phyloP scores from a whole-genome alignment of 345 rosid genomes.

The Populus deltoides region DNA sequence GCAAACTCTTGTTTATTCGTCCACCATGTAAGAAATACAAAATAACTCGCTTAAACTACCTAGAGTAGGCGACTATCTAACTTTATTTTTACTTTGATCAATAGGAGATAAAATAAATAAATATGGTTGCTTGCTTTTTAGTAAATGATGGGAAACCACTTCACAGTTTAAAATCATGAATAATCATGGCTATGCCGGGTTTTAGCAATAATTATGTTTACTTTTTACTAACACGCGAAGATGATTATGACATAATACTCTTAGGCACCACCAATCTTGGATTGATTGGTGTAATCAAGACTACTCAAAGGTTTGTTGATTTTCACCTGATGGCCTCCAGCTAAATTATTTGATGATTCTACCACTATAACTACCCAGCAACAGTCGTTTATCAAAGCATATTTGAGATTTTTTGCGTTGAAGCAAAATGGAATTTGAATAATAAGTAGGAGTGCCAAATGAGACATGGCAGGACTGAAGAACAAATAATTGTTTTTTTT shows the following conservation, averaged over 20 bases:
- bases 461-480: not conserved
- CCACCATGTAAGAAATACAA: too few relatives aligned
- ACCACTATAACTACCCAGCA: too few relatives aligned
- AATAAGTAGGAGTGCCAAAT: not conserved
- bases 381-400: not conserved
- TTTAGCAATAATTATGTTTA: slow-evolving; percentile 1
- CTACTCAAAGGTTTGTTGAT: not conserved
- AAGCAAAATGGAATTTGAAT: not conserved
- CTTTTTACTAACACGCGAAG: slow-evolving; percentile 14
- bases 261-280: not conserved
- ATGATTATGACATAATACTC: slow-evolving; percentile 20
- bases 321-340: not conserved
- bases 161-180: too few relatives aligned
- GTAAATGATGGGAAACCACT: not conserved
- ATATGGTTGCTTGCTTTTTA: not conserved
- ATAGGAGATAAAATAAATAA: too few relatives aligned
- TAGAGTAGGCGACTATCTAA: not conserved
- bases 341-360: not conserved
- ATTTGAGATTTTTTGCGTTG: not conserved
- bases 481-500: not conserved
- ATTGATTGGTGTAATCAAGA: slow-evolving; percentile 16
- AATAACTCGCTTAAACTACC: not conserved
- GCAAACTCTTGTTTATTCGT: too few relatives aligned
- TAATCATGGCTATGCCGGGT: not conserved
- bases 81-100: not conserved